Evolutionary conservation across 805 yeast species (phyloP), one percentile per base, ranked within the genome.

Genomic region (Torulaspora delbrueckii): DNA sequence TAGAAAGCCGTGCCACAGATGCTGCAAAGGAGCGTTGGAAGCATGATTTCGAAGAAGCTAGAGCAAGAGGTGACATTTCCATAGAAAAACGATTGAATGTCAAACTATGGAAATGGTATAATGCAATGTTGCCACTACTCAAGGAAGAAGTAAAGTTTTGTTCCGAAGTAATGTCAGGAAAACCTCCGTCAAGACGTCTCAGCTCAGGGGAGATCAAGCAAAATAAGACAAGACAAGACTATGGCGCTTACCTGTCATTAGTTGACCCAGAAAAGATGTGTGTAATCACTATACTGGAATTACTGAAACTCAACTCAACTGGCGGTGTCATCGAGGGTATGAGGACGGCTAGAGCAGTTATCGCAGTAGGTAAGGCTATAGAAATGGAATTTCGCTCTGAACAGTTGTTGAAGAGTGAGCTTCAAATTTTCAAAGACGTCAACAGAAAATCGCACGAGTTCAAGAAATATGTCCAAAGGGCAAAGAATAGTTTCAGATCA

Each of bases 1-100:
- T 93, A 26, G 99, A 93, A 65, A 54, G 57, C 14, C 76, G 84
- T 47, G 91, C 96, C 2, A 72, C 86, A 1, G 90, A 85, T 52
- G 90, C 91, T 1, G 95, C 98, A 0, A 79, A 78, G 51, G 87
- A 83, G 57, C 84, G 86, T 63, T 91, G 99, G 99, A 82, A 79
- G 61, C 82, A 81, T 54, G 90, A 82, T 52, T 84, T 78, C 55
- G 95, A 87, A 56, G 80, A 77, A 43, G 73, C 80, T 58, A 71
- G 72, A 47, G 72, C 74, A 39, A 73, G 83, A 53, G 87, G 87
- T 18, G 79, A 74, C 9, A 59, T 77, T 43, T 63, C 78, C 3
- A 64, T 80, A 31, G 76, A 79, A 37, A 77, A 79, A 47, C 75
- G 79, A 9, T 69, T 90, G 32, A 89, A 88, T 47, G 82, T 81